These are phyloP conservation scores for Cicer chorassanicum DNA, from an alignment of 306 rosid species.

Conservation along the genomic window DNA sequence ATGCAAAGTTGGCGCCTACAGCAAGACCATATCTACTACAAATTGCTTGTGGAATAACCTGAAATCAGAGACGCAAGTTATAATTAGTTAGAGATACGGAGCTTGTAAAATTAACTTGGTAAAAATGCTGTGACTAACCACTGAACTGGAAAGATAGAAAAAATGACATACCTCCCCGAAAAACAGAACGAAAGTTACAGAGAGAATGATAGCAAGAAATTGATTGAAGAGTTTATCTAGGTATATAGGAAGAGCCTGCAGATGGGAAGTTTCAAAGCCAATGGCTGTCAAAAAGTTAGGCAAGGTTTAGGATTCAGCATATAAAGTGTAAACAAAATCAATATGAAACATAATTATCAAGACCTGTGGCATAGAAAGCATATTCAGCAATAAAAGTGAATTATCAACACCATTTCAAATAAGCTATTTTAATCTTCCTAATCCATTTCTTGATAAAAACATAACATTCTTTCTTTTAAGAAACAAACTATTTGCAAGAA, in stretches of 20 bases:
- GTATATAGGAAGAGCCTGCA: slow-evolving; percentile 98
- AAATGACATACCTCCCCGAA: slow-evolving; percentile 80
- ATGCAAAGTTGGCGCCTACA: slow-evolving; percentile 85
- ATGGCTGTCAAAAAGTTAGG: slow-evolving; percentile 42
- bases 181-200: slow-evolving; percentile 89
- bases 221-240: slow-evolving; percentile 89
- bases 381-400: too few relatives aligned
- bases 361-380: too few relatives aligned
- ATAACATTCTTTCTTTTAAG: too few relatives aligned
- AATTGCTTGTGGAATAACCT: slow-evolving; percentile 99
- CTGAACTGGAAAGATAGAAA: background rate
- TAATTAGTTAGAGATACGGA: background rate
- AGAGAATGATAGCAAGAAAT: slow-evolving; percentile 89
- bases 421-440: too few relatives aligned
- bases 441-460: too few relatives aligned
- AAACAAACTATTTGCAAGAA: too few relatives aligned
- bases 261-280: slow-evolving; percentile 54
- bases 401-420: too few relatives aligned
- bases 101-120: background rate
- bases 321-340: slow-evolving; percentile 32
- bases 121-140: slow-evolving; percentile 17
- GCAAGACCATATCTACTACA: slow-evolving; percentile 97
- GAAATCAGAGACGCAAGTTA: slow-evolving; percentile 29
- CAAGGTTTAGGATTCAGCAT: slow-evolving; percentile 39
- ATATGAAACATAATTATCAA: slow-evolving; percentile 14